These are phyloP conservation scores for Acer yangbiense DNA, from an alignment of 345 rosid species.

Conservation along the genomic window DNA sequence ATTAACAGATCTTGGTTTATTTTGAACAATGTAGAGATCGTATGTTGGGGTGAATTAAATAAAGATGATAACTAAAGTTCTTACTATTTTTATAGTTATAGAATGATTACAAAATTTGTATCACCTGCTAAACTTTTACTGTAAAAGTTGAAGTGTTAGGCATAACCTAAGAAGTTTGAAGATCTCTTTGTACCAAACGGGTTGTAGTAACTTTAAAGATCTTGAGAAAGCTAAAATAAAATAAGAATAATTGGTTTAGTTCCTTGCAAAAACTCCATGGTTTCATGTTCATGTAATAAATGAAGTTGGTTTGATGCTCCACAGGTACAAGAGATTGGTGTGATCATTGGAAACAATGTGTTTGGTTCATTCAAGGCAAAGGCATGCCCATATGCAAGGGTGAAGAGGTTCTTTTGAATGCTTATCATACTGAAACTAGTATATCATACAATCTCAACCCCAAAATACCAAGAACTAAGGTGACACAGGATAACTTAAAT, in stretches of 20 bases:
- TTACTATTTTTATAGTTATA: not conserved
- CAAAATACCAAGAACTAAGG: constrained; percentile 31
- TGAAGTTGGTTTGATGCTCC: constrained; percentile 30
- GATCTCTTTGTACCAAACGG: not conserved
- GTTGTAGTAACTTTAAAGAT: not conserved
- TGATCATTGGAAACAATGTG: constrained; percentile 99
- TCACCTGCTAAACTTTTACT: not conserved
- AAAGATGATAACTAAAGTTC: not conserved
- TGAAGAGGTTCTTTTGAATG: constrained; percentile 59
- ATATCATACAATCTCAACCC: constrained; percentile 58
- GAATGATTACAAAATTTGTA: not conserved
- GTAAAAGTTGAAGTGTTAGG: not conserved
- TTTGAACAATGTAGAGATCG: not conserved
- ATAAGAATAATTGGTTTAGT: not conserved
- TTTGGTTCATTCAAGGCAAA: constrained; percentile 73
- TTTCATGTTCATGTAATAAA: constrained; percentile 12
- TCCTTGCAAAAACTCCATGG: not conserved
- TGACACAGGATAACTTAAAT: constrained; percentile 22
- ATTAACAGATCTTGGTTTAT: constrained; percentile 2
- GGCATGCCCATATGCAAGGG: constrained; percentile 56
- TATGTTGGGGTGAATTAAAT: not conserved
- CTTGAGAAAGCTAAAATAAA: not conserved
- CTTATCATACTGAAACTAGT: constrained; percentile 63
- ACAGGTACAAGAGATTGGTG: constrained; percentile 78
- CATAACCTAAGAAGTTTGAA: not conserved